Evolutionary conservation across 2,329 filamentous ascomycete genomes (phyloP).

Genomic region (Metarhizium robertsii): DNA sequence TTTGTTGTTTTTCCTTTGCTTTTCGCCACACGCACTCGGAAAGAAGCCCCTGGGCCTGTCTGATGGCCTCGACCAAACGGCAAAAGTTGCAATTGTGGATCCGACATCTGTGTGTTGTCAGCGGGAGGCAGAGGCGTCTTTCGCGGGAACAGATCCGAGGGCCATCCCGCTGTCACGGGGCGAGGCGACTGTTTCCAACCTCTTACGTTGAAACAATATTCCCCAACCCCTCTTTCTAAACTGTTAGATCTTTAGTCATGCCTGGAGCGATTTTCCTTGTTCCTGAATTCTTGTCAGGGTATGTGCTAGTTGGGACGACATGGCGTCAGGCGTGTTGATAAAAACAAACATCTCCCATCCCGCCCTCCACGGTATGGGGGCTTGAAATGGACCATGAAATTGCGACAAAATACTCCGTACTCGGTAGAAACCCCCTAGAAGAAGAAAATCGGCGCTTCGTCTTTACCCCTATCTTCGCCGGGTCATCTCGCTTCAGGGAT

Average conservation of each 20-base stretch:
- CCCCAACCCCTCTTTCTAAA: not conserved
- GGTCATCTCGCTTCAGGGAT: constrained; percentile 22
- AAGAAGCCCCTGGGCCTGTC: not conserved
- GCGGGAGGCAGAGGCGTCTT: not conserved
- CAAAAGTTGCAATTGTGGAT: not conserved
- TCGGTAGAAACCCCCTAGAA: not conserved
- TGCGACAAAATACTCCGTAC: not conserved
- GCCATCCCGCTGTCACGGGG: not conserved
- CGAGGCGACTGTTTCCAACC: not conserved
- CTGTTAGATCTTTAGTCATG: not conserved
- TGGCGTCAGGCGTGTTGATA: not conserved
- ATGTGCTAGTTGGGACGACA: not conserved
- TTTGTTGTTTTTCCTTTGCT: not conserved
- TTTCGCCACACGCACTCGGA: not conserved
- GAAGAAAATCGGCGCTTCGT: not conserved
- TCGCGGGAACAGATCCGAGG: not conserved
- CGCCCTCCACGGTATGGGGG: not conserved
- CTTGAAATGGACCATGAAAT: not conserved
- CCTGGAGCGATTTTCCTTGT: not conserved
- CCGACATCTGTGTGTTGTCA: not conserved
- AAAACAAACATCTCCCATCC: not conserved
- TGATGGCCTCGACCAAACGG: not conserved
- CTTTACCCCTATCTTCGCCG: constrained; percentile 8
- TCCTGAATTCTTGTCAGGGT: not conserved
- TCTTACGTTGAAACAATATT: not conserved